These are phyloP conservation scores for Fomitopsis pulvina DNA, from an alignment of 768 basidiomycete genomes.

Conservation along the genomic window DNA sequence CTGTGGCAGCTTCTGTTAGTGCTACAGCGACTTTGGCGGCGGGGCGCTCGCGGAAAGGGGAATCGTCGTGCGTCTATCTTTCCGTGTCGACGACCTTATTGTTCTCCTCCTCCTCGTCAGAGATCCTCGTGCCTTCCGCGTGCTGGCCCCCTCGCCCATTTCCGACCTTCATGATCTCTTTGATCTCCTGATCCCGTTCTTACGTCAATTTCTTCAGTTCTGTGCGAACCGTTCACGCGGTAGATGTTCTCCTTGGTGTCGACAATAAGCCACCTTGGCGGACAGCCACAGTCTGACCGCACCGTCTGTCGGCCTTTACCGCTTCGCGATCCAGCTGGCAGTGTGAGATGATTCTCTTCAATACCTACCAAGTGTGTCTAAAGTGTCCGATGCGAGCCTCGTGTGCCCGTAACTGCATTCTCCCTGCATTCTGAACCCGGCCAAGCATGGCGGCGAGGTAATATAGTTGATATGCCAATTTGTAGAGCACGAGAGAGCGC, in stretches of 20 bases:
- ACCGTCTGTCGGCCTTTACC: not conserved
- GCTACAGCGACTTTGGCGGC: not conserved
- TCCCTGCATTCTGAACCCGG: not conserved
- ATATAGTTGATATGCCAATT: too few species aligned
- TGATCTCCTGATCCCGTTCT: not conserved
- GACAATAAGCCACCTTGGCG: not conserved
- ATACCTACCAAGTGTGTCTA: too few species aligned
- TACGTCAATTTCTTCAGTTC: not conserved
- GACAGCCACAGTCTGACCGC: too few species aligned
- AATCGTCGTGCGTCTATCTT: not conserved
- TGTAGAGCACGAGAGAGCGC: too few species aligned
- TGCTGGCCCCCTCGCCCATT: constrained; percentile 1
- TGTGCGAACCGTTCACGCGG: not conserved
- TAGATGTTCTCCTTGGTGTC: not conserved
- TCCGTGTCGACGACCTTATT: constrained; percentile 5
- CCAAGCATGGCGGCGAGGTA: too few species aligned
- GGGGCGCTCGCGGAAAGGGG: not conserved
- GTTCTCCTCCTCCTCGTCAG: constrained; percentile 14
- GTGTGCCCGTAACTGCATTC: too few species aligned
- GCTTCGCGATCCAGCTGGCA: not conserved
- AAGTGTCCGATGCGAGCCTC: too few species aligned
- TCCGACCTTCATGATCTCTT: not conserved
- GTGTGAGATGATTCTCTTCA: too few species aligned
- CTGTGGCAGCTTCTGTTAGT: not conserved
- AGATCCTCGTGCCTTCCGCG: constrained; percentile 19